Evolutionary conservation across 2,329 filamentous ascomycete species (phyloP).

Genomic region (Colletotrichum sp.): DNA sequence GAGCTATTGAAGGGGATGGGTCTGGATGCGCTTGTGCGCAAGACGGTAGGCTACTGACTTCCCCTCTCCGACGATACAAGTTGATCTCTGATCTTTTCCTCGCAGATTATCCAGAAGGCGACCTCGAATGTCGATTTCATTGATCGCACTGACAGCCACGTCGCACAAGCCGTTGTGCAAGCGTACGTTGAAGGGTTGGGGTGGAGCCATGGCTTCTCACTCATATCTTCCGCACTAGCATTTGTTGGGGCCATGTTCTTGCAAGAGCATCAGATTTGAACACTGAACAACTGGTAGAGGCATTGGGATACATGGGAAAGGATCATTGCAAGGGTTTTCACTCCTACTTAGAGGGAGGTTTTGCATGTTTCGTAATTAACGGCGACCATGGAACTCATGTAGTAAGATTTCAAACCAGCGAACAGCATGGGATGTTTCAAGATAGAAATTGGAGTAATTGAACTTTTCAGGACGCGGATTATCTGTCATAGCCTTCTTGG

Average conservation of each 20-base stretch:
- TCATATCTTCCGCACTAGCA: slow-evolving; percentile 29
- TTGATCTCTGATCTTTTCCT: not conserved
- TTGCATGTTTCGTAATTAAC: not conserved
- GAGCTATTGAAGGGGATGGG: slow-evolving; percentile 15
- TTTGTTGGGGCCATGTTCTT: slow-evolving; percentile 30
- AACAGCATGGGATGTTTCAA: not conserved
- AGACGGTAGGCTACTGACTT: not conserved
- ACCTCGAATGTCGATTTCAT: slow-evolving; percentile 37
- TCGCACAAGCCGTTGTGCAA: slow-evolving; percentile 32
- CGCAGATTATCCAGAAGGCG: slow-evolving; percentile 34
- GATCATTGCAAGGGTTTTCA: too few relatives aligned
- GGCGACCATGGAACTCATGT: not conserved
- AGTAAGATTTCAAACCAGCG: not conserved
- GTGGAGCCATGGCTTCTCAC: slow-evolving; percentile 37
- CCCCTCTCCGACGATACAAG: not conserved
- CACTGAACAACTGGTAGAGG: not conserved
- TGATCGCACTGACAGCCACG: slow-evolving; percentile 24
- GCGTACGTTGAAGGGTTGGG: slow-evolving; percentile 39
- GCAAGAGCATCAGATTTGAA: slow-evolving; percentile 26
- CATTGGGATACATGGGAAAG: not conserved
- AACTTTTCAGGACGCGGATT: not conserved
- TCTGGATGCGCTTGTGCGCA: slow-evolving; percentile 8
- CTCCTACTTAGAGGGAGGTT: not conserved
- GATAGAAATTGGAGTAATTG: not conserved
- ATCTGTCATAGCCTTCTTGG: not conserved